A percentile compares a stretch with the other conserved stretches of the same genome.
phyloP scores from a whole-genome alignment of 2,329 filamentous ascomycete genomes.

The Myriosclerotinia scirpicola region DNA sequence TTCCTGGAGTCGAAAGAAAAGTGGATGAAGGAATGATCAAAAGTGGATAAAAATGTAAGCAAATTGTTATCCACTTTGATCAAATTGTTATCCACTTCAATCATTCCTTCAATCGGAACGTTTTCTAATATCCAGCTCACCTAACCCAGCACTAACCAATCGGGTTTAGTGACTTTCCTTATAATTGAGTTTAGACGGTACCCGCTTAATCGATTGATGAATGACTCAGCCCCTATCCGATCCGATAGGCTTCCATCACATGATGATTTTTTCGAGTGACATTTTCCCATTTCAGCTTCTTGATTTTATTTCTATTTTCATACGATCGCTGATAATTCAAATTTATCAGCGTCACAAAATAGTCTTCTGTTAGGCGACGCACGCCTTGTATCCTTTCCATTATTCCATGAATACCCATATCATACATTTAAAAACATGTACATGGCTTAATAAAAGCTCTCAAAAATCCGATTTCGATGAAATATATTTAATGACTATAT shows the following conservation, averaged over 20 bases:
- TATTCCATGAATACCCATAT: conserved; percentile 28
- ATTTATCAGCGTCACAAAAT: conserved; percentile 23
- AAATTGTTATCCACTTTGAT: too few species aligned
- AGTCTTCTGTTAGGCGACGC: conserved; percentile 21
- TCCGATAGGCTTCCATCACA: conserved; percentile 31
- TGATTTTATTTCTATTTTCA: conserved; percentile 1
- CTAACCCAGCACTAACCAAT: too few species aligned
- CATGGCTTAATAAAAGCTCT: conserved; percentile 15
- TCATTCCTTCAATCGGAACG: too few species aligned
- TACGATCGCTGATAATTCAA: conserved; percentile 32
- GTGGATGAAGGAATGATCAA: too few species aligned
- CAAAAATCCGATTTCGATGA: background rate
- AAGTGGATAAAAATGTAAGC: too few species aligned
- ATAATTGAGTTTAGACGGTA: too few species aligned
- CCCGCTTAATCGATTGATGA: conserved; percentile 32
- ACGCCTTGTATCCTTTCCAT: conserved; percentile 27
- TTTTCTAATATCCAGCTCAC: too few species aligned
- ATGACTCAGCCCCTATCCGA: conserved; percentile 35
- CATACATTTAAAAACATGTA: conserved; percentile 23
- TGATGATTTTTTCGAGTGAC: conserved; percentile 29
- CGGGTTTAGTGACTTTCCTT: too few species aligned
- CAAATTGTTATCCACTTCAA: too few species aligned
- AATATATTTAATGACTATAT: too few species aligned
- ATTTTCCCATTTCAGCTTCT: conserved; percentile 11
- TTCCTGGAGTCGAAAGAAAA: too few species aligned